Evolutionary conservation across 192 early-diverging fungal species (phyloP), one percentile per base, ranked within the genome.

Genomic region (Podochytrium sp.): DNA sequence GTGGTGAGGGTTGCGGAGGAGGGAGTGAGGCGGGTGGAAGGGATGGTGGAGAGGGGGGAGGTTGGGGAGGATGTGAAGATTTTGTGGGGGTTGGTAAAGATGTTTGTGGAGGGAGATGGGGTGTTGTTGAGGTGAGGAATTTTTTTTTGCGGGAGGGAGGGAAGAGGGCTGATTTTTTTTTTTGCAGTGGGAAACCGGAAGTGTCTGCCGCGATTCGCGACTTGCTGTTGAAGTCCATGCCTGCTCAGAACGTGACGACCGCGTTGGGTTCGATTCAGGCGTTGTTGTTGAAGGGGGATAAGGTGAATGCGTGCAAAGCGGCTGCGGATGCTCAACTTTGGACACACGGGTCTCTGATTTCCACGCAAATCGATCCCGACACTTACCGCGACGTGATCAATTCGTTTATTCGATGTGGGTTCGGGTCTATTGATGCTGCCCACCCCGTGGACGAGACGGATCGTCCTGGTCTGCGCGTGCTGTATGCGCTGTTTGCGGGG

Each of bases 261-360:
- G 60, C 30, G 30, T 32, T 71, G 38, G 69, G 60, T 34, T 84
- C 81, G 5, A 84, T 96, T 20, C 85, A 90, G 65, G 65, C 84
- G 0, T 74, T 83, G 2, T 82, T 98, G 14, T 69, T 90, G 18
- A 78, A 85, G 49, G 83, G 90, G 49, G 83, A 91, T 78, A 80
- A 86, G 71, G 57, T 83, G n/a, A 77, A 76, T 33, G 86, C 91
- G 65, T 77, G 87, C 76, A 76, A 78, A 23, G 25, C 79, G 23
- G 85, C 89, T 0, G 76, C 85, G 39, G 57, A 82, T 51, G 65
- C 59, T 41, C 76, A 77, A 3, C 60, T 96, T 42, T 99, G 97
- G 97, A 79, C 91, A 0, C 93, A 97, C 79, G 97, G 95, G 4
- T 84, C 98, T 25, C 87, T 97, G 7, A 90, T 99, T 76, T 90